Base-by-base conservation (phyloP, 2,329 filamentous ascomycete species). In the Claviceps sorghi region DNA sequence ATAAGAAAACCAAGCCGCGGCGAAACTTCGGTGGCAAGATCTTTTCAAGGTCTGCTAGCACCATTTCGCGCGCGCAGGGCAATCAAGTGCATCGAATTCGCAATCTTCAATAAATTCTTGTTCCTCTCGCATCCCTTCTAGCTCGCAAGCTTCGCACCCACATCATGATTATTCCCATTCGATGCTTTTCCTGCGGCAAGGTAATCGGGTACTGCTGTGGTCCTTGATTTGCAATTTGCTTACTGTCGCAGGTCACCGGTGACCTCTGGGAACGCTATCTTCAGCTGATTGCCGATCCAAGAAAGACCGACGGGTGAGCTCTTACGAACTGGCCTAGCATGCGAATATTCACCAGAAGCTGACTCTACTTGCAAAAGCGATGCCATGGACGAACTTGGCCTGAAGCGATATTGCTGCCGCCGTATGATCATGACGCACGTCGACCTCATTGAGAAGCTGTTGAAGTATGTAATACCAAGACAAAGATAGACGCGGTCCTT, bases 371-470 rank as follows among this genome's bases (percentile, higher is more conserved):
- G 3, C 9, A 29, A 29, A 36, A 96, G 93, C 64, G 89, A 96
- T 67, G 93, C 91, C 43, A 95, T 98, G 85, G 90, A 97, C 69
- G 80, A 89, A 66, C 82, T 98, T 51, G 89, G 89, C 53, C 85
- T 94, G 64, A 91, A 88, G 71, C 82, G 93, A 61, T 98, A 98
- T 76, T 98, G 93, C 79, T 98, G 93, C 75, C 87, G 93, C 61
- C 86, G 93, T 64, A 98, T 98, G 93, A 83, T 98, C 69, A 96
- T 98, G 86, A 98, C 93, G 55, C 93, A 98, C 71, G 93, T 98
- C 63, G 93, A 98, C 68, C 77, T 98, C 56, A 96, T 98, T 62
- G 93, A 98, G 77, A 98, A 98, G 73, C 81, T 98, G 49, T 81
- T 98, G 59, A 88, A 91, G 87, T 95, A 83, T 61, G 79, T 52